Percentiles rank a stretch among this genome's conserved stretches.
phyloP scores from a whole-genome alignment of 257 asterid species.

The Primulina eburnea region DNA sequence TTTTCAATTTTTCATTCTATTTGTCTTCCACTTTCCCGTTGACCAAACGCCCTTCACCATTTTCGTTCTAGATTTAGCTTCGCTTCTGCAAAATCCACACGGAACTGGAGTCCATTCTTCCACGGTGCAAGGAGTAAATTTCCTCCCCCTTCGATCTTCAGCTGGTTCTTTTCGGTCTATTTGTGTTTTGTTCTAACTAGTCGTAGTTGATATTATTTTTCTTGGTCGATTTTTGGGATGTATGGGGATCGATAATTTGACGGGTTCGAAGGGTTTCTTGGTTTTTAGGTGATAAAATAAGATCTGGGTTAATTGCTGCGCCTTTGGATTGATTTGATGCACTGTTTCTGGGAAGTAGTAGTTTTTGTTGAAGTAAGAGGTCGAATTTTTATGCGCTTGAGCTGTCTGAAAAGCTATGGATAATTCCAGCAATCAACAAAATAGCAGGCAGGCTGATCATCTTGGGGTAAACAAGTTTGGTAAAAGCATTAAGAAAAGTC shows the following conservation, averaged over 20 bases:
- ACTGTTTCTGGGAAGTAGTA: slow-evolving; percentile 5
- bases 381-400: not conserved
- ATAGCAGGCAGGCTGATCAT: slow-evolving; percentile 53
- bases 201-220: not conserved
- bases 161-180: not conserved
- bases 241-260: not conserved
- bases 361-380: slow-evolving; percentile 15
- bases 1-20: too few relatives aligned
- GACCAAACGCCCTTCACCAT: not conserved
- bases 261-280: slow-evolving; percentile 15
- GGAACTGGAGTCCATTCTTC: slow-evolving; percentile 15
- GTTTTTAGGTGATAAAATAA: not conserved
- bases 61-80: too few relatives aligned
- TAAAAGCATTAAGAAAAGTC: slow-evolving; percentile 81
- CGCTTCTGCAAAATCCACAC: not conserved
- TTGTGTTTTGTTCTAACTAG: not conserved
- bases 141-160: slow-evolving; percentile 9
- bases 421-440: slow-evolving; percentile 48
- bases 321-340: slow-evolving; percentile 6
- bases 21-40: not conserved
- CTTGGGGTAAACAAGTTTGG: slow-evolving; percentile 84
- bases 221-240: slow-evolving; percentile 7
- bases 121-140: slow-evolving; percentile 17
- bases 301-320: slow-evolving; percentile 13
- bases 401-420: slow-evolving; percentile 42